A percentile compares a stretch with the other conserved stretches of the same genome.
These are phyloP conservation scores for Basipetospora chlamydospora DNA, from an alignment of 2,329 filamentous ascomycete genomes.

Conservation along the genomic window DNA sequence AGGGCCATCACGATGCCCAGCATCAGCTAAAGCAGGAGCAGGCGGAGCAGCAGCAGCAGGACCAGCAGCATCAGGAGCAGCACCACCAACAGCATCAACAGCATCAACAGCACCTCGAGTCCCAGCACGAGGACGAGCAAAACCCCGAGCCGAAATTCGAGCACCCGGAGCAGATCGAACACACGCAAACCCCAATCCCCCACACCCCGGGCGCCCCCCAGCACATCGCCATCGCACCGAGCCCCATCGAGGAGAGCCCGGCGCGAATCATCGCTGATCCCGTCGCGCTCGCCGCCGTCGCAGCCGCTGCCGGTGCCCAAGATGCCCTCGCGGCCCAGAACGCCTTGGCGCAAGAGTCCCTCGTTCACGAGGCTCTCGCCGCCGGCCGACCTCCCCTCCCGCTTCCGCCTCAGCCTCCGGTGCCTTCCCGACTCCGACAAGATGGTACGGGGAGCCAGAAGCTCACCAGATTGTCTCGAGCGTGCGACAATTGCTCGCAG, in stretches of 20 bases:
- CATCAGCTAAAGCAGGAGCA: conserved; percentile 22
- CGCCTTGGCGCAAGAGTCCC: background rate
- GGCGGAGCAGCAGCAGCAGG: conserved; percentile 13
- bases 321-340: conserved; percentile 1
- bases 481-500: conserved; percentile 47
- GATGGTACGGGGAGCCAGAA: conserved; percentile 32
- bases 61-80: conserved; percentile 9
- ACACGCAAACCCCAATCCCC: conserved; percentile 1
- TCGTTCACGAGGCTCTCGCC: conserved; percentile 3
- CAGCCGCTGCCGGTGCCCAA: conserved; percentile 2
- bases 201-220: conserved; percentile 2
- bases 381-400: background rate
- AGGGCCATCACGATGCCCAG: conserved; percentile 23
- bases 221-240: conserved; percentile 1
- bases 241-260: conserved; percentile 1
- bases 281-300: conserved; percentile 6
- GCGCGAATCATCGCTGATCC: conserved; percentile 6
- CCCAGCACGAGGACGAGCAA: conserved; percentile 9
- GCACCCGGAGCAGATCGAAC: conserved; percentile 1
- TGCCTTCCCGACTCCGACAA: conserved; percentile 11
- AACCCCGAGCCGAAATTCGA: conserved; percentile 9
- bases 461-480: conserved; percentile 40
- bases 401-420: background rate
- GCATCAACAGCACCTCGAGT: too few relatives aligned
- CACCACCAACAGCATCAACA: conserved; percentile 8